Percentiles rank a stretch among this genome's conserved stretches.
Evolutionary conservation across 345 rosid genomes (phyloP).

Genomic region (Pelargonium nanum): DNA sequence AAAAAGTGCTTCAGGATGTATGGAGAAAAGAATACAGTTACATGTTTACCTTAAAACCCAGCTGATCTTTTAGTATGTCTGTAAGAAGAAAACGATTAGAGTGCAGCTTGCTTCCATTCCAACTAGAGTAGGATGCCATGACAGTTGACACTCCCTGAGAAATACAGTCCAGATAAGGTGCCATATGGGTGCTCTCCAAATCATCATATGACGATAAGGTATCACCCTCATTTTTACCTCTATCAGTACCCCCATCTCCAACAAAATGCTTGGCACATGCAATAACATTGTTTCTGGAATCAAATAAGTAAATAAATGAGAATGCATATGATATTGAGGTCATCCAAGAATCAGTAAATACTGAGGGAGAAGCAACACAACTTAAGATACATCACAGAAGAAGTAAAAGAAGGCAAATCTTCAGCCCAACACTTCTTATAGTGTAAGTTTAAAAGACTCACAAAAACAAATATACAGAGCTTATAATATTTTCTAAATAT

Average conservation of each 20-base stretch:
- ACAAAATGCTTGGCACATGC: slow-evolving; percentile 96
- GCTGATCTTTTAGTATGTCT: slow-evolving; percentile 58
- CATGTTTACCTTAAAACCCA: slow-evolving; percentile 61
- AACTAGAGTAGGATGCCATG: slow-evolving; percentile 84
- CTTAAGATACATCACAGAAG: no score
- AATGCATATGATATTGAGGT: background rate
- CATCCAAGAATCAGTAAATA: background rate
- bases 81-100: slow-evolving; percentile 60
- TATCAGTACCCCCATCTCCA: slow-evolving; percentile 84
- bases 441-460: background rate
- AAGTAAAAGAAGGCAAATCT: no score
- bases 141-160: slow-evolving; percentile 65
- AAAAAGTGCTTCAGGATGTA: background rate
- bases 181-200: slow-evolving; percentile 61
- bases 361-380: background rate
- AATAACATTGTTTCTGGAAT: slow-evolving; percentile 52
- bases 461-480: background rate
- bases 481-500: no score
- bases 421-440: background rate
- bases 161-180: slow-evolving; percentile 66
- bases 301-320: slow-evolving; percentile 17
- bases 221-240: slow-evolving; percentile 71
- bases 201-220: slow-evolving; percentile 45
- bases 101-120: slow-evolving; percentile 69
- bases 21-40: slow-evolving; percentile 1